These are phyloP conservation scores for Echinosophora koreensis DNA, from an alignment of 306 rosid genomes.

Conservation along the genomic window DNA sequence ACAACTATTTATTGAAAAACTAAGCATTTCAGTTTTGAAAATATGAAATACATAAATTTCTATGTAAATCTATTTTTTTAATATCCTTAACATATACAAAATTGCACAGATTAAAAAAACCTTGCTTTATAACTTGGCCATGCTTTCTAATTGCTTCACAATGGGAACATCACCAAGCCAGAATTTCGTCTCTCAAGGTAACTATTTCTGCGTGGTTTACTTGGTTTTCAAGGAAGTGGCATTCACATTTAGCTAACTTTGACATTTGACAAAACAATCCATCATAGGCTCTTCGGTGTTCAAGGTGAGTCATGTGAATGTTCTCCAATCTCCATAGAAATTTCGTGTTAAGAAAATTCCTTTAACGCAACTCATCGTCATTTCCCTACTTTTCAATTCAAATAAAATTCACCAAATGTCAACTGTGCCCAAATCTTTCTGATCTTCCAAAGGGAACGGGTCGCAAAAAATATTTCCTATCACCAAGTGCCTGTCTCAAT, in stretches of 20 bases:
- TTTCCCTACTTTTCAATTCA: constrained; percentile 29
- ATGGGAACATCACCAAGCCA: neutral
- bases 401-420: neutral
- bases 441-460: neutral
- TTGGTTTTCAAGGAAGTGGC: constrained; percentile 49
- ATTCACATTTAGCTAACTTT: constrained; percentile 42
- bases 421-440: neutral
- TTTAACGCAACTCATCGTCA: constrained; percentile 36
- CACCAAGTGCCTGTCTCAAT: neutral
- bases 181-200: neutral
- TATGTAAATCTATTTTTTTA: too few relatives aligned
- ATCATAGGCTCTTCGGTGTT: neutral
- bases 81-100: too few relatives aligned
- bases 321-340: neutral
- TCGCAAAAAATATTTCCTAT: neutral
- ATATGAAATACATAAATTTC: too few relatives aligned
- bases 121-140: constrained; percentile 21
- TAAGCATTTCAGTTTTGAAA: too few relatives aligned
- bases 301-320: constrained; percentile 32
- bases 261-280: constrained; percentile 33
- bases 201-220: constrained; percentile 42
- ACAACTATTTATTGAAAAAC: too few relatives aligned
- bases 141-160: neutral
- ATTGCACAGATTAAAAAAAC: too few relatives aligned
- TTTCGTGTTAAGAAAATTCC: constrained; percentile 29